These are phyloP conservation scores for Ilyonectria destructans DNA, from an alignment of 2,329 filamentous ascomycete species.

Conservation along the genomic window DNA sequence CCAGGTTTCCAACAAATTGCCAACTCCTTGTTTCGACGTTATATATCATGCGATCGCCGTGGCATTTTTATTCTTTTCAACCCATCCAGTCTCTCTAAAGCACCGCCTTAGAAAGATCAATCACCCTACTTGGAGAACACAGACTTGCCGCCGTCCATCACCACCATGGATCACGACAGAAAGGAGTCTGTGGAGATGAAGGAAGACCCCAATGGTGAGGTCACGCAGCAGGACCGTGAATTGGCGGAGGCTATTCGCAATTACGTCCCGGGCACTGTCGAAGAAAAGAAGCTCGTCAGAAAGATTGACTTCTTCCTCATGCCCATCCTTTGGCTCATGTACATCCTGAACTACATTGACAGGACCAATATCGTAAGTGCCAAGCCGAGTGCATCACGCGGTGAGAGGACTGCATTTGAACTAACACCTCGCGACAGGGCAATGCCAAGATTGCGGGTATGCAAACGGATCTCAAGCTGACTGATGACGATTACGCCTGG, in stretches of 20 bases:
- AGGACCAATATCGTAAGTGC: slow-evolving; percentile 46
- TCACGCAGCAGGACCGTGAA: neutral
- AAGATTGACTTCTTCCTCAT: slow-evolving; percentile 65
- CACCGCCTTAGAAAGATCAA: neutral
- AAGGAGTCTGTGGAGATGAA: slow-evolving; percentile 23
- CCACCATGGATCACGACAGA: slow-evolving; percentile 13
- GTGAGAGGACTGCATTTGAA: neutral
- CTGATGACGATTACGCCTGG: slow-evolving; percentile 22
- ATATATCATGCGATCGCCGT: neutral
- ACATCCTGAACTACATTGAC: slow-evolving; percentile 49
- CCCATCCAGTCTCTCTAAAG: neutral
- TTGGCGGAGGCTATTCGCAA: slow-evolving; percentile 6
- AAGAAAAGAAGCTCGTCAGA: slow-evolving; percentile 58
- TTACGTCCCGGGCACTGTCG: slow-evolving; percentile 21
- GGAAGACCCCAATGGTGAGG: slow-evolving; percentile 3
- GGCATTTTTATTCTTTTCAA: neutral
- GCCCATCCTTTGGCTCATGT: slow-evolving; percentile 60
- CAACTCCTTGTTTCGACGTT: neutral
- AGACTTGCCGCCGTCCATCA: neutral
- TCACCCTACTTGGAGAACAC: neutral
- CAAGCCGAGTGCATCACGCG: fast-evolving
- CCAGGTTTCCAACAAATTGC: neutral
- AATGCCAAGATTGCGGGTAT: slow-evolving; percentile 32
- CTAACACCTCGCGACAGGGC: slow-evolving; percentile 14
- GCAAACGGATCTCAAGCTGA: slow-evolving; percentile 15